Conservation (phyloP, 768 basidiomycete genomes). For the Calocera cornea region DNA sequence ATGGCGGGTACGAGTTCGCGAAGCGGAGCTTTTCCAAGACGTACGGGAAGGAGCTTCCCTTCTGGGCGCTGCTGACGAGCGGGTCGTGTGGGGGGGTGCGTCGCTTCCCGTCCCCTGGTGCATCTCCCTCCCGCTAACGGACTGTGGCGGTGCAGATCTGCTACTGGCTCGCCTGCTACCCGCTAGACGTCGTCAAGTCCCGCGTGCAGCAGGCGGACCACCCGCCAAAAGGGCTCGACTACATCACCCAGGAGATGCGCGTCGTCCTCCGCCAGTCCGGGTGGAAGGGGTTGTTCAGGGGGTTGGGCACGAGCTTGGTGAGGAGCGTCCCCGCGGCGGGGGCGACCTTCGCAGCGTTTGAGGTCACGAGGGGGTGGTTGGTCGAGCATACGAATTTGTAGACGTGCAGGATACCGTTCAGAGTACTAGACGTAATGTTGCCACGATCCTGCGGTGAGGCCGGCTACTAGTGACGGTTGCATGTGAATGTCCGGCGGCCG, state of each 20-base stretch:
- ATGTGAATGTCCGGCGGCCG: too few relatives aligned
- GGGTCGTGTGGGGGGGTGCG: slow-evolving; percentile 72
- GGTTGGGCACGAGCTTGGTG: slow-evolving; percentile 20
- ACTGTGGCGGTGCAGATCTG: slow-evolving; percentile 40
- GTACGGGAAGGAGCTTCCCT: slow-evolving; percentile 58
- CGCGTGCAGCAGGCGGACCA: slow-evolving; percentile 62
- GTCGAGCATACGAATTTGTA: neutral
- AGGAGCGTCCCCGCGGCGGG: slow-evolving; percentile 79
- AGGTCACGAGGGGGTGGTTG: slow-evolving; percentile 46
- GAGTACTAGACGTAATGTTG: neutral
- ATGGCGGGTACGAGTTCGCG: slow-evolving; percentile 70
- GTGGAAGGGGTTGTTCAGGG: slow-evolving; percentile 35
- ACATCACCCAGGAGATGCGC: slow-evolving; percentile 59
- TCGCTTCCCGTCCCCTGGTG: slow-evolving; percentile 13
- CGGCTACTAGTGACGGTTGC: neutral
- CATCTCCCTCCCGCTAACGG: slow-evolving; percentile 15
- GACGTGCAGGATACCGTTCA: neutral
- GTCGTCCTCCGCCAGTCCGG: slow-evolving; percentile 58
- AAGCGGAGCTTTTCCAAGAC: slow-evolving; percentile 57
- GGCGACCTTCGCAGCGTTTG: slow-evolving; percentile 80
- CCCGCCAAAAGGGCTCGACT: slow-evolving; percentile 63
- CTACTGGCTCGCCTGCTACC: slow-evolving; percentile 92
- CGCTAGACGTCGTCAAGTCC: slow-evolving; percentile 85
- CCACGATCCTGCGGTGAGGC: neutral
- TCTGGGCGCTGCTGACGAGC: slow-evolving; percentile 73